phyloP scores from a whole-genome alignment of 495 filamentous ascomycete species.

The Talaromyces proteolyticus region DNA sequence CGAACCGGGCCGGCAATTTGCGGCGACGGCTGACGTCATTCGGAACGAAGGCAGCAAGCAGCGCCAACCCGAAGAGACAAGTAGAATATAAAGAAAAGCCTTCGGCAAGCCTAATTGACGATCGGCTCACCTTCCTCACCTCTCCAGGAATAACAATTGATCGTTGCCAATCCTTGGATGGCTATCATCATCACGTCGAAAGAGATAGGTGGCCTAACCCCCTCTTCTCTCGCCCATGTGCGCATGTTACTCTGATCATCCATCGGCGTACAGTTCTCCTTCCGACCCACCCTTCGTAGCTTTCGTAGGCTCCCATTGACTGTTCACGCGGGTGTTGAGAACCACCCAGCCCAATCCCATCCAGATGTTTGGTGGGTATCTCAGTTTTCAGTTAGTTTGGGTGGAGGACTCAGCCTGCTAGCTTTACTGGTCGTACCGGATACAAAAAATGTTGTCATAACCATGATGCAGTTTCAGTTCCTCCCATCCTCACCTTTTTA shows the following conservation, averaged over 20 bases:
- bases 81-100: neutral
- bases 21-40: too few relatives aligned
- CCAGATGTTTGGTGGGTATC: neutral
- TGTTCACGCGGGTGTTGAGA: neutral
- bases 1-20: too few relatives aligned
- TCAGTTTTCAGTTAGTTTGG: neutral
- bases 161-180: neutral
- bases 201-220: neutral
- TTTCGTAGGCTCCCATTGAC: neutral
- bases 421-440: neutral
- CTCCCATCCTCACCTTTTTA: neutral
- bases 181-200: too few relatives aligned
- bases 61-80: neutral
- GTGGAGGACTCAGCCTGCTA: neutral
- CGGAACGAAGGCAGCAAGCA: too few relatives aligned
- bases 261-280: neutral
- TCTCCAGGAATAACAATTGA: neutral
- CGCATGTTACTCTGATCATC: neutral
- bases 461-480: neutral
- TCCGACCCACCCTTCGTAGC: neutral
- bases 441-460: neutral
- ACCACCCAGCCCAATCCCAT: neutral
- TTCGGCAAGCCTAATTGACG: neutral
- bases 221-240: neutral
- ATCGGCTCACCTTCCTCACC: neutral